phyloP scores from a whole-genome alignment of 2,329 filamentous ascomycete species.

The Hypoxylon sp. region DNA sequence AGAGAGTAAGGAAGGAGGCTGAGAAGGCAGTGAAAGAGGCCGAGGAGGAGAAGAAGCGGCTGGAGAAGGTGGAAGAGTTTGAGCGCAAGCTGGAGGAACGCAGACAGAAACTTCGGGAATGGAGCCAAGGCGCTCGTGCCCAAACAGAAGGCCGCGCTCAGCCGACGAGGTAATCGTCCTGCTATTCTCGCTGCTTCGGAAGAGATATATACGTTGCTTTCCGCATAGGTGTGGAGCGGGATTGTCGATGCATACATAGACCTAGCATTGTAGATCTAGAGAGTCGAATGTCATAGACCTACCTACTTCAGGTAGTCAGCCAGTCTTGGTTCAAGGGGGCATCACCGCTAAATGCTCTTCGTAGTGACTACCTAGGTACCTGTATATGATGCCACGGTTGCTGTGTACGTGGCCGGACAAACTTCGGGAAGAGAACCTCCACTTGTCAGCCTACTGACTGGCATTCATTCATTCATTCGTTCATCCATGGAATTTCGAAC shows the following conservation, averaged over 20 bases:
- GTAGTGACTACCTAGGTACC: neutral
- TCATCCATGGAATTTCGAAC: neutral
- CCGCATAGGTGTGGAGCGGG: slow-evolving; percentile 6
- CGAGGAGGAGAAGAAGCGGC: slow-evolving; percentile 67
- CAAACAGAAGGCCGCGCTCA: slow-evolving; percentile 13
- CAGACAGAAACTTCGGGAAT: slow-evolving; percentile 63
- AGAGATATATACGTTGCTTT: slow-evolving; percentile 1
- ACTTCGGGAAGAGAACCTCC: slow-evolving; percentile 30
- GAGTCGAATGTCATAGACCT: slow-evolving; percentile 21
- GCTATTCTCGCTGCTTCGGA: neutral
- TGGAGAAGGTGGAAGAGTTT: slow-evolving; percentile 71
- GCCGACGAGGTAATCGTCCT: slow-evolving; percentile 21
- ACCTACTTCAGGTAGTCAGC: neutral
- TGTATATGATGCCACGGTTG: neutral
- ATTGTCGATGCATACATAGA: slow-evolving; percentile 33
- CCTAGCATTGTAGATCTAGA: slow-evolving; percentile 36
- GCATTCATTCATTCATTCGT: neutral
- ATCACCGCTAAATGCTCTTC: neutral
- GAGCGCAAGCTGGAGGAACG: slow-evolving; percentile 71
- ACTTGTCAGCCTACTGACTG: neutral
- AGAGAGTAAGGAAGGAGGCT: slow-evolving; percentile 76
- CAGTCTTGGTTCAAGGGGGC: neutral
- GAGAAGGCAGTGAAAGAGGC: slow-evolving; percentile 65
- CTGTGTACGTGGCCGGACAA: slow-evolving; percentile 28
- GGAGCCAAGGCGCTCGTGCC: slow-evolving; percentile 56